These are phyloP conservation scores for Rhododendron vialii DNA, from an alignment of 148 eudicot species.

Conservation along the genomic window DNA sequence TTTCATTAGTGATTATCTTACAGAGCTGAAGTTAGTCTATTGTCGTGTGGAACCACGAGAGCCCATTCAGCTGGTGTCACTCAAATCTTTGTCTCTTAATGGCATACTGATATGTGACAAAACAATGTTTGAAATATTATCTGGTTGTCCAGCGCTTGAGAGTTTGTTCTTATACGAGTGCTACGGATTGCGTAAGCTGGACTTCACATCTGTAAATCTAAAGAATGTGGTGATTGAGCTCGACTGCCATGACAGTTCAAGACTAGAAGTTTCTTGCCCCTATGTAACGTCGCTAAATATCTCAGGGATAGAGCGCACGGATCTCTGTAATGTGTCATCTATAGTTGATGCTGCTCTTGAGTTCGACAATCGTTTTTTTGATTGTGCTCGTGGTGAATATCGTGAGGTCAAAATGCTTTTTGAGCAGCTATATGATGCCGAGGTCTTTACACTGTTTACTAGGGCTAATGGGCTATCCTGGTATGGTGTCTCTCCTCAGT, in stretches of 20 bases:
- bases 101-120: not conserved
- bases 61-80: conserved; percentile 4
- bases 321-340: not conserved
- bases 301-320: conserved; percentile 4
- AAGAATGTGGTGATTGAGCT: conserved; percentile 17
- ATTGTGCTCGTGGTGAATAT: conserved; percentile 8
- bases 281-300: conserved; percentile 1
- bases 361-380: not conserved
- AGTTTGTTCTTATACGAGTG: conserved; percentile 7
- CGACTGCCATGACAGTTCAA: not conserved
- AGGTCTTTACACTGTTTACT: not conserved
- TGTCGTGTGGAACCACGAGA: conserved; percentile 1
- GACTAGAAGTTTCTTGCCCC: conserved; percentile 12
- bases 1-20: conserved; percentile 6
- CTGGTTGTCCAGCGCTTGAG: conserved; percentile 23
- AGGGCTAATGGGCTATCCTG: conserved; percentile 1
- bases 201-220: not conserved
- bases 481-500: not conserved
- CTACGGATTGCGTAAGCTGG: conserved; percentile 8
- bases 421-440: conserved; percentile 8
- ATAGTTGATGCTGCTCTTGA: conserved; percentile 7
- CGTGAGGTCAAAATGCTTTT: conserved; percentile 6
- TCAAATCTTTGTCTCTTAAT: conserved; percentile 9
- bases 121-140: conserved; percentile 4
- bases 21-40: conserved; percentile 7